Conservation (phyloP, 169 alveolate genomes). For the Plasmodium fragile region DNA sequence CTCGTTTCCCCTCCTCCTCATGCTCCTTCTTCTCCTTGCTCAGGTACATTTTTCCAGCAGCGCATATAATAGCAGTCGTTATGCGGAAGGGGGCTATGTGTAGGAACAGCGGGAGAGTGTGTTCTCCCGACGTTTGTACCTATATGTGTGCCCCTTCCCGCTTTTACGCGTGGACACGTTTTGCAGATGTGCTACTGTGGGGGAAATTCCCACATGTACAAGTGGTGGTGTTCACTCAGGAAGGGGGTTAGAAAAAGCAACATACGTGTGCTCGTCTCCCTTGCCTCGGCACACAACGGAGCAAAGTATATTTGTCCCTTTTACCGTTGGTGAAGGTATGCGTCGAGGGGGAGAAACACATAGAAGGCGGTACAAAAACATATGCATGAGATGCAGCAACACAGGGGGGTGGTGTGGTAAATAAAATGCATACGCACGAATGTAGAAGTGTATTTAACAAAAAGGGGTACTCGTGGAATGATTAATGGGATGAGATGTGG, state of each 20-base stretch:
- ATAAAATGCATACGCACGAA: not conserved
- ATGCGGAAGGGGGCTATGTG: not conserved
- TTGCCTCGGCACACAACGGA: not conserved
- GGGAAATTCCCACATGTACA: not conserved
- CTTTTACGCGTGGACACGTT: not conserved
- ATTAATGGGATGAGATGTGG: not conserved
- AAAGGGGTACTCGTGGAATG: not conserved
- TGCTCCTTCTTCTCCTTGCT: constrained; percentile 41
- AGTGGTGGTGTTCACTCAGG: not conserved
- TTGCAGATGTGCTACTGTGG: not conserved
- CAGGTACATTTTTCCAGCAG: constrained; percentile 19
- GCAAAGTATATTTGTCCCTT: not conserved
- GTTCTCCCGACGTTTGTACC: not conserved
- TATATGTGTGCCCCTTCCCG: not conserved
- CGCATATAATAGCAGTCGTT: not conserved
- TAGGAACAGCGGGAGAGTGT: not conserved
- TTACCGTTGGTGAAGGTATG: not conserved
- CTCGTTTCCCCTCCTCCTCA: constrained; percentile 45
- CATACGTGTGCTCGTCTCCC: not conserved
- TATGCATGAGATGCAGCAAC: not conserved
- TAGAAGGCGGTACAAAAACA: not conserved
- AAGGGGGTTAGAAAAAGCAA: not conserved
- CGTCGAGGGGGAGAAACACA: not conserved
- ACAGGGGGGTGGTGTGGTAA: not conserved
- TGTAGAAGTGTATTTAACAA: not conserved